These are phyloP conservation scores for Simplicillium aogashimaense DNA, from an alignment of 2,329 filamentous ascomycete genomes.

Conservation along the genomic window DNA sequence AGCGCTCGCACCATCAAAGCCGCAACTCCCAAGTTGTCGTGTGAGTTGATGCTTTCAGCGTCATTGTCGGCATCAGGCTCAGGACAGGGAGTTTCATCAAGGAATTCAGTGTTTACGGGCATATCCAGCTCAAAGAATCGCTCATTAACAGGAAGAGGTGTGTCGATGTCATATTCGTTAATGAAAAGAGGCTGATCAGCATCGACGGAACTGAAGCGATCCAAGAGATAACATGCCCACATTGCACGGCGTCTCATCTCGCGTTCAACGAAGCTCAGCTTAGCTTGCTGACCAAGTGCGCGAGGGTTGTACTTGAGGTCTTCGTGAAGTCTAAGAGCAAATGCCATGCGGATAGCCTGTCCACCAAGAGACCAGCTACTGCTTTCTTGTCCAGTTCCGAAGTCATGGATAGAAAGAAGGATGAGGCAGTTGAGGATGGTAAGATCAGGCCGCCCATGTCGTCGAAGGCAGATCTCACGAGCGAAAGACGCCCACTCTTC, in stretches of 20 bases:
- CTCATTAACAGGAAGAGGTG: slow-evolving; percentile 86
- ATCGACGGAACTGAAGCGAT: slow-evolving; percentile 92
- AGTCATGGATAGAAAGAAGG: slow-evolving; percentile 84
- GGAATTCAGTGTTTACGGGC: slow-evolving; percentile 73
- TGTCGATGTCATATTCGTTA: slow-evolving; percentile 77
- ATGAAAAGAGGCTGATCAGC: slow-evolving; percentile 88
- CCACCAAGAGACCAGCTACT: slow-evolving; percentile 93
- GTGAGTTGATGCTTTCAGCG: slow-evolving; percentile 50
- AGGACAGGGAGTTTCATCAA: slow-evolving; percentile 61
- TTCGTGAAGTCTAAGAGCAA: slow-evolving; percentile 85
- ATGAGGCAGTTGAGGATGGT: slow-evolving; percentile 88
- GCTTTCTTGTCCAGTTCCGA: slow-evolving; percentile 92
- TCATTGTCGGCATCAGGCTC: slow-evolving; percentile 47
- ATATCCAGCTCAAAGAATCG: slow-evolving; percentile 86
- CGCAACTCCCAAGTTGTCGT: slow-evolving; percentile 86
- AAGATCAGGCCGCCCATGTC: slow-evolving; percentile 92
- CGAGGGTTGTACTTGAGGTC: slow-evolving; percentile 77
- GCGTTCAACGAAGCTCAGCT: slow-evolving; percentile 80
- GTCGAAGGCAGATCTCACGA: slow-evolving; percentile 74
- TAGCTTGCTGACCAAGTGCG: slow-evolving; percentile 42
- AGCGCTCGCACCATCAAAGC: slow-evolving; percentile 83
- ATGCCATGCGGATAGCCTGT: slow-evolving; percentile 93
- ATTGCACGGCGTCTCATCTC: slow-evolving; percentile 90
- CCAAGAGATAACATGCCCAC: slow-evolving; percentile 98
- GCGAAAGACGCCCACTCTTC: slow-evolving; percentile 85